Percentiles rank a stretch among this genome's conserved stretches.
Evolutionary conservation across 164 flowering plant genomes (phyloP).

Genomic region (Sextonia rubra): DNA sequence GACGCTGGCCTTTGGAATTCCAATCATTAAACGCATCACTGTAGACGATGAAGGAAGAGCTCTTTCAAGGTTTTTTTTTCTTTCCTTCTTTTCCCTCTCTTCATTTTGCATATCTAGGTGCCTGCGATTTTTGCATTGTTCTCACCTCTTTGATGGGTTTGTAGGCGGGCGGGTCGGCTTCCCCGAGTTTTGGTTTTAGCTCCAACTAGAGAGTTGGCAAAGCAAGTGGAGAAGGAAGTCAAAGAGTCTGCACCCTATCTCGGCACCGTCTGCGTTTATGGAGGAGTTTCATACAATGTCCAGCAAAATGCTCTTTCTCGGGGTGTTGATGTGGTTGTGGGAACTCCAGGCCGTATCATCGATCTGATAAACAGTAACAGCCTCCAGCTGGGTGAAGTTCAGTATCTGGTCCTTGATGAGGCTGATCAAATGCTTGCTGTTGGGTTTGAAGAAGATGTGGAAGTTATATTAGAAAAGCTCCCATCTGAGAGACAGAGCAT

Average conservation of each 20-base stretch:
- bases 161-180: constrained; percentile 68
- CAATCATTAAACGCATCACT: constrained; percentile 70
- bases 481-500: constrained; percentile 86
- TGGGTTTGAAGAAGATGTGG: constrained; percentile 99
- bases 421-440: constrained; percentile 99
- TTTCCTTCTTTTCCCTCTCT: no score
- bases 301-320: constrained; percentile 86
- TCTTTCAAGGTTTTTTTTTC: constrained; percentile 61
- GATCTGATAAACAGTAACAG: constrained; percentile 68
- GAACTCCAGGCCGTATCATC: constrained; percentile 95
- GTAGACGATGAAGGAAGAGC: constrained; percentile 38
- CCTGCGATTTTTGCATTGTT: neutral
- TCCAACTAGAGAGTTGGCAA: constrained; percentile 95
- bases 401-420: constrained; percentile 93
- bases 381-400: constrained; percentile 76
- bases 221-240: constrained; percentile 94
- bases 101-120: neutral
- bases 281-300: constrained; percentile 77
- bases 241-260: constrained; percentile 91
- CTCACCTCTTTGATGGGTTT: constrained; percentile 12
- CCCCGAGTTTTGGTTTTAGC: constrained; percentile 82
- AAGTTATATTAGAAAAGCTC: constrained; percentile 64
- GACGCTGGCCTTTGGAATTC: constrained; percentile 95
- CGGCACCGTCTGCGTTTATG: constrained; percentile 91
- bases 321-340: constrained; percentile 98